Evolutionary conservation across 306 rosid genomes (phyloP), one percentile per base, ranked within the genome.

Genomic region (Begonia loranthoides): DNA sequence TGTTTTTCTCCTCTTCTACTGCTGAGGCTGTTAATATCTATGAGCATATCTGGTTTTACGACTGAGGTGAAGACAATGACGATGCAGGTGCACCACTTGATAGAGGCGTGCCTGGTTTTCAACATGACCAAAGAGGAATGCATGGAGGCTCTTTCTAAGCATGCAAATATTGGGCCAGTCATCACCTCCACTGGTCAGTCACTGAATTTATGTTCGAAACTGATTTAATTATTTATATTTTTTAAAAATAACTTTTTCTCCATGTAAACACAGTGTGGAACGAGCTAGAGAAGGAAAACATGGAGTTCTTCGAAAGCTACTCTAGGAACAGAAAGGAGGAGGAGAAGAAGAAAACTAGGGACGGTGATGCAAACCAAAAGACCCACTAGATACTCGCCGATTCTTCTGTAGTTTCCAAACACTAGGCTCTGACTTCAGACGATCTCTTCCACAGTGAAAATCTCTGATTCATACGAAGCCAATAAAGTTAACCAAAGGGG

Each of bases 91-190:
- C 99, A 90, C 33, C 88, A 82, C 77, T 62, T 90, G 73, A 90
- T 90, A 43, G 99, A 90, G 74, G 86, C 80, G 82, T 90, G 99
- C 59, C 58, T 90, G 78, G 80, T 73, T 64, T 86, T 80, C 71
- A 75, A 68, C 52, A 80, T 90, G 99, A 76, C 74, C 16, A 80
- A 78, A 73, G 93, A 90, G 28, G 88, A 86, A 61, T 90, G 99
- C 83, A 76, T 78, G 80, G 99, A 86, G 65, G 94, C 94, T 54
- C 95, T 90, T 17, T 76, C 86, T 19, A 90, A 83, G 64, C 88
- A 90, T 59, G 99, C 95, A 65, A 69, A 82, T 41, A 82, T 90
- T 59, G 66, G 52, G 12, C 92, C 94, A 2, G 81, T 90, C 66
- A 80, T 90, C 77, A 90, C 99, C 21, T 78, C 95, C 46, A 90